phyloP scores from a whole-genome alignment of 225 moss, liverwort and hornwort genomes.

The Pseudoscleropodium purum region DNA sequence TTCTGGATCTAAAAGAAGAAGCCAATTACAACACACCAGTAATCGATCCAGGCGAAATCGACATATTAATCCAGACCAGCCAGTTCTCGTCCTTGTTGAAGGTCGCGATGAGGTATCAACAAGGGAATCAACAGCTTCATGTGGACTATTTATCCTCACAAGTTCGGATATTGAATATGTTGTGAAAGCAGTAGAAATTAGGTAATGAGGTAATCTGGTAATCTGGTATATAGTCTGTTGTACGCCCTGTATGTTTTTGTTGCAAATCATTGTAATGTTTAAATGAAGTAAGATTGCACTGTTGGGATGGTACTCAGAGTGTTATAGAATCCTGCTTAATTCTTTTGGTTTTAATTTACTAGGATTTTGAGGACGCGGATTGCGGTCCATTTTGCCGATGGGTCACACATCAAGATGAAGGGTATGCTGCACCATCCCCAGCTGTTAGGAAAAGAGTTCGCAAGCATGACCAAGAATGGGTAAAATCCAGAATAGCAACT shows the following conservation, averaged over 20 bases:
- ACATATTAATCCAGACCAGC: conserved; percentile 60
- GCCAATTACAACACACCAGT: conserved; percentile 2
- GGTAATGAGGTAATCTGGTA: conserved; percentile 14
- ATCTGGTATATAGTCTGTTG: neutral
- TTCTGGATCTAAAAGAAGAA: conserved; percentile 9
- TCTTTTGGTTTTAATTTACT: neutral
- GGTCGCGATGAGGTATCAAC: conserved; percentile 63
- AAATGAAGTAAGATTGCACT: neutral
- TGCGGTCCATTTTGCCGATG: conserved; percentile 43
- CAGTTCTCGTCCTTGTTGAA: conserved; percentile 53
- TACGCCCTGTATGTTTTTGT: neutral
- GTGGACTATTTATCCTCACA: conserved; percentile 11
- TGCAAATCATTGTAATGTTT: neutral
- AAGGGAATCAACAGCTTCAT: conserved; percentile 12
- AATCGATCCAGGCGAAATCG: conserved; percentile 49
- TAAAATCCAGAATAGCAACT: conserved; percentile 33
- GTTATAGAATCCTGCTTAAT: neutral
- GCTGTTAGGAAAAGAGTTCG: neutral
- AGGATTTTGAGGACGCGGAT: conserved; percentile 49
- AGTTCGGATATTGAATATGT: conserved; percentile 19
- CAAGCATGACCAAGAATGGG: neutral
- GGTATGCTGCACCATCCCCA: neutral
- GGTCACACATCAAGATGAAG: conserved; percentile 41
- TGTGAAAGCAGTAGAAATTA: conserved; percentile 12
- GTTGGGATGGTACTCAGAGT: neutral